Evolutionary conservation across 208 protist genomes (phyloP).

Genomic region (Wallacemonas rigidus): DNA sequence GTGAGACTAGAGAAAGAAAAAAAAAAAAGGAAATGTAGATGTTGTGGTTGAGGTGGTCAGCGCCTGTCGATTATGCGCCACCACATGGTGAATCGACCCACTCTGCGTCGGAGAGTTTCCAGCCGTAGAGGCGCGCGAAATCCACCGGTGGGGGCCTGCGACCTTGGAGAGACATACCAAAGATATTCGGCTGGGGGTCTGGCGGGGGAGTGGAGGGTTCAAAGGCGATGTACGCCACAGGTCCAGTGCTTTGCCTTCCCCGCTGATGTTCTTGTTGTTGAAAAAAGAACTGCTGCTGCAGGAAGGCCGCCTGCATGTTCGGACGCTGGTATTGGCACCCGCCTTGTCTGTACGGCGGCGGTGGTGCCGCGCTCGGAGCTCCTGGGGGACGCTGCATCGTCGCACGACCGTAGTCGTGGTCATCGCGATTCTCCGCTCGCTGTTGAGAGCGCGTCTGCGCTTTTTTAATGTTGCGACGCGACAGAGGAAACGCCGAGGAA

Average conservation of each 20-base stretch:
- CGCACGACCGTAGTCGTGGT: too few relatives aligned
- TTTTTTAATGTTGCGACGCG: background rate
- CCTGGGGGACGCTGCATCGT: too few relatives aligned
- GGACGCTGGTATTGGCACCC: background rate
- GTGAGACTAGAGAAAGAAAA: background rate
- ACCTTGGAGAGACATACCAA: background rate
- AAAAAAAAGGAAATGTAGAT: background rate
- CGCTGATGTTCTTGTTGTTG: slow-evolving; percentile 1
- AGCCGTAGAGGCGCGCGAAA: background rate
- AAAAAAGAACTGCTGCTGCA: background rate
- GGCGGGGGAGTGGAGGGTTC: background rate
- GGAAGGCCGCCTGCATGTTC: background rate
- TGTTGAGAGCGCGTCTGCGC: too few relatives aligned
- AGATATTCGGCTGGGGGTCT: background rate
- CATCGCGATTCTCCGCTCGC: background rate
- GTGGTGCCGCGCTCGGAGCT: background rate
- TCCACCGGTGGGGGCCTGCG: background rate
- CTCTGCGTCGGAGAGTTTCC: background rate
- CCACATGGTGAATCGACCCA: slow-evolving; percentile 5
- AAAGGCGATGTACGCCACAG: background rate
- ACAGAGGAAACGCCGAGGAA: background rate
- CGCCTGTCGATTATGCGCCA: background rate
- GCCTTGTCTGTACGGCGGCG: background rate
- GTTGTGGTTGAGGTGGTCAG: background rate
- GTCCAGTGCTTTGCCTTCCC: background rate